Evolutionary conservation across 768 basidiomycete species (phyloP).

Genomic region (Russula virescens): DNA sequence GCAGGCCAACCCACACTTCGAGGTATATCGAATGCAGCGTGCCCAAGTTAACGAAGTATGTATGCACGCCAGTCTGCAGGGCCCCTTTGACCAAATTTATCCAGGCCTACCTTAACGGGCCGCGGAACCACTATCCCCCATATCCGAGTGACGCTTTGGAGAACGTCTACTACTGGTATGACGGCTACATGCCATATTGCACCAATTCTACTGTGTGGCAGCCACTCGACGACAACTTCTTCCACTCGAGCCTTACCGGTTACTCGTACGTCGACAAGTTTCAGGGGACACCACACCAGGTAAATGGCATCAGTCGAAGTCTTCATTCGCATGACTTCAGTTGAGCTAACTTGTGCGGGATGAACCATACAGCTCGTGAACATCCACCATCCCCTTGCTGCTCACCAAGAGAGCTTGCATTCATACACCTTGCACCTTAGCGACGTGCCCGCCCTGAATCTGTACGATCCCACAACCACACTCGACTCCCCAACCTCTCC

Average conservation of each 20-base stretch:
- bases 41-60: constrained; percentile 10
- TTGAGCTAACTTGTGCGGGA: neutral
- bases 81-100: constrained; percentile 15
- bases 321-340: too few relatives aligned
- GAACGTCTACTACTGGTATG: constrained; percentile 20
- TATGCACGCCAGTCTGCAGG: constrained; percentile 7
- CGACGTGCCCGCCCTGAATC: neutral
- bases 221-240: constrained; percentile 11
- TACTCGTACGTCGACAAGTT: neutral
- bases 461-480: neutral
- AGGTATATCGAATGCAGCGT: neutral
- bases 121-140: neutral
- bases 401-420: neutral
- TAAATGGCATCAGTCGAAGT: neutral
- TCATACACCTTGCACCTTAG: constrained; percentile 3
- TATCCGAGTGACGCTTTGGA: constrained; percentile 11
- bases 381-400: neutral
- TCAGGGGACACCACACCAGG: constrained; percentile 8
- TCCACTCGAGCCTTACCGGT: constrained; percentile 3
- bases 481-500: neutral
- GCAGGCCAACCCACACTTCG: constrained; percentile 4
- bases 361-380: neutral
- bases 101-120: constrained; percentile 9
- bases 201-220: constrained; percentile 11
- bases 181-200: constrained; percentile 17